Percentiles rank a stretch among this genome's conserved stretches.
Conservation (phyloP, 768 basidiomycete species). For the Pholiota conissans region DNA sequence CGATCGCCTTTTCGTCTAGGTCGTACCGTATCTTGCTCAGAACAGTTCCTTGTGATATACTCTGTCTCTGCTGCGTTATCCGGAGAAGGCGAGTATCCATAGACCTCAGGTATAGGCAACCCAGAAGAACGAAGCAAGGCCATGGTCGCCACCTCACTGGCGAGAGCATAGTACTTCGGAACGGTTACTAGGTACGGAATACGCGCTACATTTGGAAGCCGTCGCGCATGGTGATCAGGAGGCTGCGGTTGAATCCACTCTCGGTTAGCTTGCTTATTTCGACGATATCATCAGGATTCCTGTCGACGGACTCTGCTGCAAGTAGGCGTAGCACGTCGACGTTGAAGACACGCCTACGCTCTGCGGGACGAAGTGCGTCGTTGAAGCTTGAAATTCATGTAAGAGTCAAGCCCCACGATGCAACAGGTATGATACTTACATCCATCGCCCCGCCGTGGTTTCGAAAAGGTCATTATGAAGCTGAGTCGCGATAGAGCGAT, state of each 20-base stretch:
- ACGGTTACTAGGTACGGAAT: conserved; percentile 38
- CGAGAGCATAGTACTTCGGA: conserved; percentile 37
- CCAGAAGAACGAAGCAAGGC: conserved; percentile 35
- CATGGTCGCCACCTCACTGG: conserved; percentile 50
- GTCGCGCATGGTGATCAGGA: conserved; percentile 37
- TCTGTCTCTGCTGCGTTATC: conserved; percentile 41
- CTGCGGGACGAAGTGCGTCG: conserved; percentile 42
- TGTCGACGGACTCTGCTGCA: conserved; percentile 41
- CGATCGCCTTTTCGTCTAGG: conserved; percentile 36
- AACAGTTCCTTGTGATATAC: conserved; percentile 45
- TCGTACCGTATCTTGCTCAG: conserved; percentile 41
- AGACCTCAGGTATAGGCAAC: conserved; percentile 41
- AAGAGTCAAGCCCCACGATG: conserved; percentile 25
- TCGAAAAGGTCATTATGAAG: conserved; percentile 31
- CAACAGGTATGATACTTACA: conserved; percentile 34
- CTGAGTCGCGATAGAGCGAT: too few relatives aligned
- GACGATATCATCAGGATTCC: conserved; percentile 36
- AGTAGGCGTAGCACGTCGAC: conserved; percentile 38
- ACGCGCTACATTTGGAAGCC: conserved; percentile 38
- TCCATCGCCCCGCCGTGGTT: conserved; percentile 34
- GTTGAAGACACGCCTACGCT: conserved; percentile 42
- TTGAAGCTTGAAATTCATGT: conserved; percentile 34
- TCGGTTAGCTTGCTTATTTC: conserved; percentile 43
- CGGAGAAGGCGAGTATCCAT: conserved; percentile 39
- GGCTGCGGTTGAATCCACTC: conserved; percentile 41